phyloP scores from a whole-genome alignment of 352 stramenopile genomes.

The Plasmopara muralis region DNA sequence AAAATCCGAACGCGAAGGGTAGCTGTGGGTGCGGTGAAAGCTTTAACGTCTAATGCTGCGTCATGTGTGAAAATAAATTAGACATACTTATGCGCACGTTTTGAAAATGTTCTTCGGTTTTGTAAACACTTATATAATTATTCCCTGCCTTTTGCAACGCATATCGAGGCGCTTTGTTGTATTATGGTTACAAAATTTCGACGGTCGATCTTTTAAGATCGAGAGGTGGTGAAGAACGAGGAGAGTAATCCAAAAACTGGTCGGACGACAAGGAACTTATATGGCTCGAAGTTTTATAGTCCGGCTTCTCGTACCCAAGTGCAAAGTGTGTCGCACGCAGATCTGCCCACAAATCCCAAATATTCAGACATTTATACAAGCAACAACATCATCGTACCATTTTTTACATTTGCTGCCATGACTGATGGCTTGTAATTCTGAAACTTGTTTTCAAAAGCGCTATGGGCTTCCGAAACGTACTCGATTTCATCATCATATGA shows the following conservation, averaged over 20 bases:
- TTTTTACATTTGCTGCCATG: constrained; percentile 35
- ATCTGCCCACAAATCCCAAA: constrained; percentile 29
- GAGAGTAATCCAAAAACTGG: no score
- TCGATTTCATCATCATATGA: constrained; percentile 74
- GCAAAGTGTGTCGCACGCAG: constrained; percentile 70
- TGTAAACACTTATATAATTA: no score
- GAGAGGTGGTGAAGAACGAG: no score
- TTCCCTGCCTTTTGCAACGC: no score
- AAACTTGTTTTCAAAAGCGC: constrained; percentile 31
- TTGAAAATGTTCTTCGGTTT: no score
- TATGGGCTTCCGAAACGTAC: constrained; percentile 9
- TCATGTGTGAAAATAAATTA: constrained; percentile 1
- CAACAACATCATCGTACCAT: constrained; percentile 32
- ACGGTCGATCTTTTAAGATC: no score
- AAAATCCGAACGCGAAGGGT: constrained; percentile 99
- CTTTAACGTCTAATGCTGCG: constrained; percentile 93
- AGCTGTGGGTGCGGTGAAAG: constrained; percentile 98
- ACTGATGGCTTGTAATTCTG: no score
- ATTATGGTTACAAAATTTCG: no score
- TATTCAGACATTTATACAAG: not conserved
- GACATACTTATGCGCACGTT: no score
- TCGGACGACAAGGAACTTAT: no score
- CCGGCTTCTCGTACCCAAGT: constrained; percentile 45
- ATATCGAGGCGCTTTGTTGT: no score
- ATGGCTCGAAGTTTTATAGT: no score